Base-by-base conservation (phyloP, 75 land plant species). In the Larix kaempferi region DNA sequence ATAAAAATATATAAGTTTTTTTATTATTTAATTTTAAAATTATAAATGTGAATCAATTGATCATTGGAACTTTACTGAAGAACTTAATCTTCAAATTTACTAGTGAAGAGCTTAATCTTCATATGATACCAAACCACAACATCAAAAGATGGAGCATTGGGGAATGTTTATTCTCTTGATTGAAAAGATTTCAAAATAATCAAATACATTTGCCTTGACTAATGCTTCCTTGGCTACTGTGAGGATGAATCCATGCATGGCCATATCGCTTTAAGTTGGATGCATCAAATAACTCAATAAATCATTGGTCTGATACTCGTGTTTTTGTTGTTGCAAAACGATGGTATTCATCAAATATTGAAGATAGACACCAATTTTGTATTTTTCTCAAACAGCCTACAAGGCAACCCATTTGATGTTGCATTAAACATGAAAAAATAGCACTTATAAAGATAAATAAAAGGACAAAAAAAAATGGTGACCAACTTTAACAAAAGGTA, bases 361-460 rank as follows among this genome's bases (percentile, higher is more conserved):
- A 90, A 23, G 93, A 78, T 33, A 95, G 73, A 21, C 92, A 91
- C 96, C 96, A 95, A 25, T 77, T 88, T 35, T 95, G 93, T 74
- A 93, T 71, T 81, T 95, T 95, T 65, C 98, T 85, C 22, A 91
- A 80, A 71, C 98, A 95, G 37, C 98, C 98, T 11, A 93, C 90
- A 6, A 95, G 78, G 54, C 98, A 95, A 12, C 98, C 98, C 54
- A 94, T 94, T 23, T 94, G 92, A 80, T 95, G 98, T 95, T 94
- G 89, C 62, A 82, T 74, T 71, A 39, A 81, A 22, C 29, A 11
- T n/a, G 23, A 56, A 19, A 44, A 19, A 57, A 29, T 33, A 14
- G 39, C 57, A 79, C 73, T 22, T 26, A 21, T 65, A 49, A 23
- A 74, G 3, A 5, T 5, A 26, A 13, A 41, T 4, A 74, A 21